Conservation (phyloP, 2,329 filamentous ascomycete species). For the Scortechinia acanthostroma region DNA sequence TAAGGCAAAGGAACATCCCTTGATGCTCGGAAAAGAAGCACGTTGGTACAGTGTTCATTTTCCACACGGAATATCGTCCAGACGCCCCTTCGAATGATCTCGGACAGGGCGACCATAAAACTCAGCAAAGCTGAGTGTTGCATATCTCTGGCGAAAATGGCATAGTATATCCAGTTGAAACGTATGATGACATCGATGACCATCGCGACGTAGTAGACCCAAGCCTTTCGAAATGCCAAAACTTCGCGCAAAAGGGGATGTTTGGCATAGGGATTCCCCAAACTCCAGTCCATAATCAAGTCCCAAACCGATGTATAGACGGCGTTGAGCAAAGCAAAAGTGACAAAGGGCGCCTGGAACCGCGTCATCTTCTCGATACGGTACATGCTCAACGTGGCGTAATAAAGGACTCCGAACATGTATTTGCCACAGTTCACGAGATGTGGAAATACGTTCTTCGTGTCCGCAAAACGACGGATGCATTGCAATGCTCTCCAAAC, state of each 20-base stretch:
- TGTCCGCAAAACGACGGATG: slow-evolving; percentile 80
- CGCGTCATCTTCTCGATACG: slow-evolving; percentile 53
- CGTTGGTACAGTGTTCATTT: slow-evolving; percentile 93
- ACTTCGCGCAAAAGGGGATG: slow-evolving; percentile 68
- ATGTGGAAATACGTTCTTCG: slow-evolving; percentile 81
- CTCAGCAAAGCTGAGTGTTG: slow-evolving; percentile 80
- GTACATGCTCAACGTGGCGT: slow-evolving; percentile 74
- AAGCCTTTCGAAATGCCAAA: slow-evolving; percentile 70
- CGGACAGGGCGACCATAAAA: slow-evolving; percentile 71
- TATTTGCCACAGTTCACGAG: slow-evolving; percentile 92
- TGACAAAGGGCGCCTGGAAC: neutral
- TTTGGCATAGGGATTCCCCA: slow-evolving; percentile 71
- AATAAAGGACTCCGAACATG: slow-evolving; percentile 72
- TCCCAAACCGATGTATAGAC: slow-evolving; percentile 70
- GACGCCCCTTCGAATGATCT: slow-evolving; percentile 77
- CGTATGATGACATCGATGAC: slow-evolving; percentile 75
- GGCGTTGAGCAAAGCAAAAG: neutral
- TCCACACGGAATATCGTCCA: slow-evolving; percentile 93
- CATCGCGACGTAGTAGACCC: slow-evolving; percentile 85
- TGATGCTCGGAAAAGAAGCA: slow-evolving; percentile 80
- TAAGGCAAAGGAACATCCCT: slow-evolving; percentile 85
- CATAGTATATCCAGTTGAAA: slow-evolving; percentile 92
- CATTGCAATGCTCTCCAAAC: slow-evolving; percentile 91
- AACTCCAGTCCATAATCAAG: slow-evolving; percentile 88
- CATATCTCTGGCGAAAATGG: slow-evolving; percentile 70